Evolutionary conservation across 2,329 filamentous ascomycete species (phyloP).

Genomic region (Talaromyces piceae): DNA sequence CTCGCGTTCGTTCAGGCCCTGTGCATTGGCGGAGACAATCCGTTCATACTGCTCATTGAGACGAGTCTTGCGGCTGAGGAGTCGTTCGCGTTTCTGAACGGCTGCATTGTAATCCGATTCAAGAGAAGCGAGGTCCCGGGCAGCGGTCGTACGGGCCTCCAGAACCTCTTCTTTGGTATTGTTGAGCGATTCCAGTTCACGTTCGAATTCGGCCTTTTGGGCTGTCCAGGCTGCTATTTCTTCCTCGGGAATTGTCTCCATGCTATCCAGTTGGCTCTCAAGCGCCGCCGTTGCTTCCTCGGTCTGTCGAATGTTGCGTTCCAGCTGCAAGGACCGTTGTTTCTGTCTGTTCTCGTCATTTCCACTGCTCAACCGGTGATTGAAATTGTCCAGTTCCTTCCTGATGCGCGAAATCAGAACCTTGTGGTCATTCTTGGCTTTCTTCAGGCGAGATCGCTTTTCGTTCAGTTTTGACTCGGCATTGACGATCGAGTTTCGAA

Average conservation of each 20-base stretch:
- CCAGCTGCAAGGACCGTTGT: slow-evolving; percentile 54
- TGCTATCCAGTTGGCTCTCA: slow-evolving; percentile 45
- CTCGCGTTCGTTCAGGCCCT: slow-evolving; percentile 49
- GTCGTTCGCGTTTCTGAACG: slow-evolving; percentile 53
- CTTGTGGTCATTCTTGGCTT: slow-evolving; percentile 56
- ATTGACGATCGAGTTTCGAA: slow-evolving; percentile 58
- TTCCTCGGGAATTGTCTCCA: slow-evolving; percentile 51
- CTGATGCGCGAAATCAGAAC: slow-evolving; percentile 50
- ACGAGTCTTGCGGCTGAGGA: slow-evolving; percentile 49
- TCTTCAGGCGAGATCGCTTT: slow-evolving; percentile 51
- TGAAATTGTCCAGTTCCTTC: slow-evolving; percentile 54
- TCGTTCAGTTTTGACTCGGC: slow-evolving; percentile 55
- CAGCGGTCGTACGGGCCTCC: slow-evolving; percentile 42
- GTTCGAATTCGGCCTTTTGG: slow-evolving; percentile 49
- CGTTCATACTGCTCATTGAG: slow-evolving; percentile 56
- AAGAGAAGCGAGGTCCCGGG: slow-evolving; percentile 45
- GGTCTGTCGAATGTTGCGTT: slow-evolving; percentile 55
- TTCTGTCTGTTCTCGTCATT: slow-evolving; percentile 56
- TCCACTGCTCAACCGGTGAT: slow-evolving; percentile 50
- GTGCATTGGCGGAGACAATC: slow-evolving; percentile 51
- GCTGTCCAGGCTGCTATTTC: slow-evolving; percentile 46
- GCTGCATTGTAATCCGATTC: slow-evolving; percentile 47
- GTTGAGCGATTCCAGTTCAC: slow-evolving; percentile 45
- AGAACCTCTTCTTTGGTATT: slow-evolving; percentile 45
- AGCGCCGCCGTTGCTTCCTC: slow-evolving; percentile 54